Percentiles rank a stretch among this genome's conserved stretches.
Conservation (phyloP, 2,329 filamentous ascomycete genomes). For the Gyromitra esculenta region DNA sequence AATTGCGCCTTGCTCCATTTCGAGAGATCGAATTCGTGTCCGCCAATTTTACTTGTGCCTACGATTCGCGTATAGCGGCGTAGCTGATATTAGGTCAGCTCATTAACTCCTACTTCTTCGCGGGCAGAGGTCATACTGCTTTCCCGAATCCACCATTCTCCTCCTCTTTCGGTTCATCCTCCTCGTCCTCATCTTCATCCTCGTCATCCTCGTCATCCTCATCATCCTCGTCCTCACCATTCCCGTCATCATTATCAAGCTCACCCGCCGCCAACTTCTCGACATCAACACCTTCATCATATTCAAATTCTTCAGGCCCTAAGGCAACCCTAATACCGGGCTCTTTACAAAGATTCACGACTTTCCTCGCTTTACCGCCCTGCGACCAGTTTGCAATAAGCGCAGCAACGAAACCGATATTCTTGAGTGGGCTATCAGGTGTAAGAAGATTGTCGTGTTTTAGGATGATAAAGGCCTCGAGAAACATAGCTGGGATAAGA, state of each 20-base stretch:
- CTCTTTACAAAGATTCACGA: conserved; percentile 16
- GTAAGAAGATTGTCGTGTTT: conserved; percentile 2
- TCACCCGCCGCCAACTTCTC: neutral
- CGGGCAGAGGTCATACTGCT: neutral
- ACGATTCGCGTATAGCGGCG: neutral
- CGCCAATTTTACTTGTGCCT: conserved; percentile 8
- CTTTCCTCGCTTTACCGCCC: neutral
- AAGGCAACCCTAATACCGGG: conserved; percentile 8
- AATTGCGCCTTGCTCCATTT: conserved; percentile 13
- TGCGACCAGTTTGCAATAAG: conserved; percentile 10
- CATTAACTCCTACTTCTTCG: neutral
- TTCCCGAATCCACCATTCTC: conserved; percentile 15
- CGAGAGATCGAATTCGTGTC: conserved; percentile 16
- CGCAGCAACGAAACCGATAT: conserved; percentile 25
- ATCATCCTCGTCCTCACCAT: neutral
- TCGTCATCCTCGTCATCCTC: neutral
- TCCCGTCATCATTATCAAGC: neutral
- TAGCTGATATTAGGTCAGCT: conserved; percentile 3
- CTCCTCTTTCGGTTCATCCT: neutral
- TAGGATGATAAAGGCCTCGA: conserved; percentile 17
- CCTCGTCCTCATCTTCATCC: neutral
- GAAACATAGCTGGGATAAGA: conserved; percentile 17
- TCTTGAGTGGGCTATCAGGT: conserved; percentile 20
- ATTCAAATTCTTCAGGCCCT: conserved; percentile 4
- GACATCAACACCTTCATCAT: neutral